Evolutionary conservation across 257 asterid genomes (phyloP).

Genomic region (Solanum appendiculatum): DNA sequence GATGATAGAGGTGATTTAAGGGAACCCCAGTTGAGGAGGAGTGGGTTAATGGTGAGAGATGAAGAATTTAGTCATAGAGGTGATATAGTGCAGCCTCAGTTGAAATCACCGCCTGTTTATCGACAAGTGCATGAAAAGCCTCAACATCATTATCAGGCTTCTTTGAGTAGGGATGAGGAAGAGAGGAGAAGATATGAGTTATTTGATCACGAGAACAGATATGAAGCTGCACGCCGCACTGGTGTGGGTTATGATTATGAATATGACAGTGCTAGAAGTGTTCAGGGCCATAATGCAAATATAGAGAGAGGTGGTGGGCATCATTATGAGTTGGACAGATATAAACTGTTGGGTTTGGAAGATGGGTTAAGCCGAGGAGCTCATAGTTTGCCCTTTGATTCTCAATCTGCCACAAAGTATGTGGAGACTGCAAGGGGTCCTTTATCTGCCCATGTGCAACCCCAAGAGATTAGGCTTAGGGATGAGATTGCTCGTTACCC

Average conservation of each 20-base stretch:
- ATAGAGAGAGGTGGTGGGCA: not conserved
- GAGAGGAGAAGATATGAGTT: not conserved
- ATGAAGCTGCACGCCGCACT: not conserved
- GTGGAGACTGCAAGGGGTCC: constrained; percentile 1
- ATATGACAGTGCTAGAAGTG: not conserved
- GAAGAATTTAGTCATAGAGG: not conserved
- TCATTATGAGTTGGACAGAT: not conserved
- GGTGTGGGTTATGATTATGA: constrained; percentile 2
- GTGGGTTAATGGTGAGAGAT: not conserved
- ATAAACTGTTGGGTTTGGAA: not conserved
- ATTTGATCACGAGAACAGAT: not conserved
- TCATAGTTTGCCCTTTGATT: not conserved
- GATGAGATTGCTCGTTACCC: constrained; percentile 3
- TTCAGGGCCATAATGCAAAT: not conserved
- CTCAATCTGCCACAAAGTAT: not conserved
- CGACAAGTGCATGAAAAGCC: not conserved
- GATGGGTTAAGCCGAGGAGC: not conserved
- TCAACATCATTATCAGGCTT: not conserved
- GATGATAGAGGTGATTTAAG: not conserved
- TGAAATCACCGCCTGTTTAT: not conserved
- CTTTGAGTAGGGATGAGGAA: not conserved
- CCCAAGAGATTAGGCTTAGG: not conserved
- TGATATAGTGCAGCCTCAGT: not conserved
- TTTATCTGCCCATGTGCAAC: not conserved
- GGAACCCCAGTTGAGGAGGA: not conserved